Conservation (phyloP, 345 rosid species). For the Populus alba region DNA sequence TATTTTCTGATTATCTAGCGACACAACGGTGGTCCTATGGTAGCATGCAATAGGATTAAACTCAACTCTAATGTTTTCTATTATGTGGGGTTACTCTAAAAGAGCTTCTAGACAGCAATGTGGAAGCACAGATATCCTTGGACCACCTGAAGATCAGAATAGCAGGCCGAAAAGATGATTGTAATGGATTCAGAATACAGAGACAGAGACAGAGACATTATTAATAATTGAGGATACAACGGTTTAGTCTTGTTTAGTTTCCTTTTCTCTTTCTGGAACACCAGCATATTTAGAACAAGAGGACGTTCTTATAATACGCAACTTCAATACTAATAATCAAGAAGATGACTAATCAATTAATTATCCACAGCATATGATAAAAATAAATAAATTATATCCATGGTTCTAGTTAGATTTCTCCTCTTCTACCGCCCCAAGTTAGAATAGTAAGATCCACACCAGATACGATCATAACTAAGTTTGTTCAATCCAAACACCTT, state of each 20-base stretch:
- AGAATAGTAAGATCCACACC: background rate
- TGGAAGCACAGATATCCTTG: background rate
- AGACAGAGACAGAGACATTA: too few relatives aligned
- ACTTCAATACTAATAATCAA: background rate
- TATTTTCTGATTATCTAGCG: too few relatives aligned
- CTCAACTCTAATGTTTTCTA: background rate
- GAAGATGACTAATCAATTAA: too few relatives aligned
- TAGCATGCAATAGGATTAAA: background rate
- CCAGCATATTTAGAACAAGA: background rate
- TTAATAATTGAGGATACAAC: background rate
- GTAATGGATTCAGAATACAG: background rate
- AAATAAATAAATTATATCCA: too few relatives aligned
- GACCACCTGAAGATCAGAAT: background rate
- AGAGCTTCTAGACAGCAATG: background rate
- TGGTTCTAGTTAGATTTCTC: too few relatives aligned
- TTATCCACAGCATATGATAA: background rate
- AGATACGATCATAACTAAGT: background rate
- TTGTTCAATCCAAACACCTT: background rate
- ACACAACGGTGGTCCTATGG: background rate
- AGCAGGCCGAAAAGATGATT: background rate
- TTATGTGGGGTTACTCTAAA: background rate
- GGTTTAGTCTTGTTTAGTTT: background rate
- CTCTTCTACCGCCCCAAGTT: background rate
- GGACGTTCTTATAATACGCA: background rate
- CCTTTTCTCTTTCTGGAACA: background rate